These are phyloP conservation scores for Thraustochytrium sp. DNA, from an alignment of 352 stramenopile genomes.

Conservation along the genomic window DNA sequence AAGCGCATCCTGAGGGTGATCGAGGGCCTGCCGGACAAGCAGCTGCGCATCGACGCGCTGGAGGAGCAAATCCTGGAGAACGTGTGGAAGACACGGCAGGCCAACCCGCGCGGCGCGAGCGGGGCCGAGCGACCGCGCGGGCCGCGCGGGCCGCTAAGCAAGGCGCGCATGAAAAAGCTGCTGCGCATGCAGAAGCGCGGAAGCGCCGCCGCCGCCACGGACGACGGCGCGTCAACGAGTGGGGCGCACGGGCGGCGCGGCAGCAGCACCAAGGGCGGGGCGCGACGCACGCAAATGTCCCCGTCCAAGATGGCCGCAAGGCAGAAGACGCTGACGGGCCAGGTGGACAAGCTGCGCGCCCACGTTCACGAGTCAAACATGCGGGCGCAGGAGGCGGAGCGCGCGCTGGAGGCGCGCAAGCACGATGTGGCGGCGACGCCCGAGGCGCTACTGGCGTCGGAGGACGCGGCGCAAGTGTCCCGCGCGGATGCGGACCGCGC, in stretches of 20 bases:
- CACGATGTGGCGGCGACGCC: neutral
- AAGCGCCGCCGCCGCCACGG: neutral
- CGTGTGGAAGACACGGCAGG: neutral
- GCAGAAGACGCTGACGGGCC: neutral
- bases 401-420: neutral
- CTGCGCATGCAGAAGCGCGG: neutral
- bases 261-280: neutral
- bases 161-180: constrained; percentile 17
- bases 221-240: neutral
- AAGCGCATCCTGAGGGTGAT: constrained; percentile 5
- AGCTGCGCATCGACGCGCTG: constrained; percentile 20
- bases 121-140: neutral
- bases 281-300: neutral
- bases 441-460: neutral
- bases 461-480: neutral
- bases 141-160: neutral
- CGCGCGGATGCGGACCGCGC: neutral
- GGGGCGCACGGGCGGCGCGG: neutral
- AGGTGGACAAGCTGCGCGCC: neutral
- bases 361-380: neutral
- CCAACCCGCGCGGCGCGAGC: neutral
- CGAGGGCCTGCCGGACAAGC: constrained; percentile 4
- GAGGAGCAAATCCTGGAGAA: neutral
- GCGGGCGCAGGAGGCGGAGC: neutral
- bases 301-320: neutral